These are phyloP conservation scores for Tetrapisispora fleetii DNA, from an alignment of 805 yeast species.

Conservation along the genomic window DNA sequence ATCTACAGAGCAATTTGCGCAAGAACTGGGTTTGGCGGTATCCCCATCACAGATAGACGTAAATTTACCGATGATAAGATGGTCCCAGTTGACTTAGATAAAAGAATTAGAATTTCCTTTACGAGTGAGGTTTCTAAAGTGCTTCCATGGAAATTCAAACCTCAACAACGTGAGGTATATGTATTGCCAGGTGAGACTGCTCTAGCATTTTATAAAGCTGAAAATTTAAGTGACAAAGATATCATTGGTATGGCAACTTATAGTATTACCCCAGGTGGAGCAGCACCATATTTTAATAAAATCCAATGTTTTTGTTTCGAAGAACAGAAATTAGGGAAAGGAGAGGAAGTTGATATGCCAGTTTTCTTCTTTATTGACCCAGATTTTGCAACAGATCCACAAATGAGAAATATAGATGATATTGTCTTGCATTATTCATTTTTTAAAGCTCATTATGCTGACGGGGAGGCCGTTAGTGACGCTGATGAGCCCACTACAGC, in stretches of 20 bases:
- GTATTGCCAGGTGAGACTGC: slow-evolving; percentile 98
- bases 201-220: slow-evolving; percentile 87
- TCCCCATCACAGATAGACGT: slow-evolving; percentile 76
- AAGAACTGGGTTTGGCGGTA: slow-evolving; percentile 93
- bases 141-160: slow-evolving; percentile 90
- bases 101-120: slow-evolving; percentile 73
- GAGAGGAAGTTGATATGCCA: slow-evolving; percentile 98
- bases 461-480: slow-evolving; percentile 30
- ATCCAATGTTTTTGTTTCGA: slow-evolving; percentile 98
- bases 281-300: slow-evolving; percentile 92
- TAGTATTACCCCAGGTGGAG: slow-evolving; percentile 91
- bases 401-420: slow-evolving; percentile 84
- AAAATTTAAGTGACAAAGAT: slow-evolving; percentile 74
- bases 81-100: slow-evolving; percentile 77
- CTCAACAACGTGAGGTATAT: slow-evolving; percentile 87
- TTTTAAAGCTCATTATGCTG: slow-evolving; percentile 49
- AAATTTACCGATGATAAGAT: slow-evolving; percentile 80
- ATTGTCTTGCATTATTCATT: slow-evolving; percentile 87
- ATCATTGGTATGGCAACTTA: slow-evolving; percentile 98
- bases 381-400: slow-evolving; percentile 86
- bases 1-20: slow-evolving; percentile 85
- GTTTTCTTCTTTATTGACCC: slow-evolving; percentile 95
- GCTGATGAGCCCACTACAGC: slow-evolving; percentile 9
- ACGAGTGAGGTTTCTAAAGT: slow-evolving; percentile 86
- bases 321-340: slow-evolving; percentile 86